phyloP scores from a whole-genome alignment of 2,329 filamentous ascomycete genomes.

The Aspergillus sp. region DNA sequence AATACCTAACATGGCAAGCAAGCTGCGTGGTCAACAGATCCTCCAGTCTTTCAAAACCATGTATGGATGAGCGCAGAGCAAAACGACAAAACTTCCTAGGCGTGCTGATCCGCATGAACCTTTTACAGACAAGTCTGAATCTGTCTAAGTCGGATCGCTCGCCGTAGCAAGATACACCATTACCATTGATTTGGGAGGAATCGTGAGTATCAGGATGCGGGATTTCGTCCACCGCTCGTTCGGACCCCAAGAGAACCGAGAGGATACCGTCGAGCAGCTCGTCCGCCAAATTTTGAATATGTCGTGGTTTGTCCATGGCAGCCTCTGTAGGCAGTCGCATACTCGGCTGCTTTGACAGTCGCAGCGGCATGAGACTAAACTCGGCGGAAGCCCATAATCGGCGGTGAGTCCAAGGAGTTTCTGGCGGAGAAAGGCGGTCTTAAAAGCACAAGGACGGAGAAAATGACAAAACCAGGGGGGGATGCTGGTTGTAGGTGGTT shows the following conservation, averaged over 20 bases:
- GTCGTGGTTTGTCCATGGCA: constrained; percentile 24
- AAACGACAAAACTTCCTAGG: constrained; percentile 32
- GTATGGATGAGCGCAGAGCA: constrained; percentile 25
- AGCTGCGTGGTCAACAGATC: constrained; percentile 28
- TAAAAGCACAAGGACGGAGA: too few species aligned
- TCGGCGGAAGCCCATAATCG: constrained; percentile 7
- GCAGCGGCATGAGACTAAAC: constrained; percentile 4
- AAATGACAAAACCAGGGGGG: too few species aligned
- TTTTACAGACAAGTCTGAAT: constrained; percentile 32
- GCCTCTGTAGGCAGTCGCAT: constrained; percentile 23
- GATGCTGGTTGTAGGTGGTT: too few species aligned
- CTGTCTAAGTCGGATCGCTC: constrained; percentile 29
- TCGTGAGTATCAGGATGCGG: constrained; percentile 5
- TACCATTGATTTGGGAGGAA: constrained; percentile 4
- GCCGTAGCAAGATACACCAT: constrained; percentile 10
- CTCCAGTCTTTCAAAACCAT: constrained; percentile 25
- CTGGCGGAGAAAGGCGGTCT: constrained; percentile 5
- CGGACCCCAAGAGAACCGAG: constrained; percentile 18
- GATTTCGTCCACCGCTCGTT: constrained; percentile 8
- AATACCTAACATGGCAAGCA: constrained; percentile 27
- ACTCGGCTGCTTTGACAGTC: constrained; percentile 19
- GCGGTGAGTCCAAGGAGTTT: too few species aligned
- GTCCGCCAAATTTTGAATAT: constrained; percentile 27
- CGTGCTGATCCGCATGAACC: constrained; percentile 33
- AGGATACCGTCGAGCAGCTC: constrained; percentile 28